Evolutionary conservation across 1,284 basidiomycete genomes (phyloP).

Genomic region (Pseudozyma sp.): DNA sequence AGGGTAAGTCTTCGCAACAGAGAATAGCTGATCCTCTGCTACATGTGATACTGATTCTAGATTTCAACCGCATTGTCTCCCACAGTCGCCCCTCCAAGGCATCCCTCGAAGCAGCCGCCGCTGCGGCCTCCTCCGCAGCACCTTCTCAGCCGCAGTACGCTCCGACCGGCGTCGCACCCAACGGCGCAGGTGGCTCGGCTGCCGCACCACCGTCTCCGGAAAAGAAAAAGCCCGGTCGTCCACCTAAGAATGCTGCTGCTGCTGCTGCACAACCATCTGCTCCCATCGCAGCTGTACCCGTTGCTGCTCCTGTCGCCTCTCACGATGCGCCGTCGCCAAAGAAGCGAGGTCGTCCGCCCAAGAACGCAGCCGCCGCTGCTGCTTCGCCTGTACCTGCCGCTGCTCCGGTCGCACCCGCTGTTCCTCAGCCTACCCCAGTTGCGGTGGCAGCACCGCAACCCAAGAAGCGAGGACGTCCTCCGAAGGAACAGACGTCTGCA

Average conservation of each 20-base stretch:
- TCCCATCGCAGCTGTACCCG: slow-evolving; percentile 6
- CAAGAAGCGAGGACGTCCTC: slow-evolving; percentile 35
- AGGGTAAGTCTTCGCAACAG: slow-evolving; percentile 22
- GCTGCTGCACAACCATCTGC: slow-evolving; percentile 13
- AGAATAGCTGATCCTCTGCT: background rate
- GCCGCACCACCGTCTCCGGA: slow-evolving; percentile 6
- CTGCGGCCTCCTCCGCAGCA: slow-evolving; percentile 9
- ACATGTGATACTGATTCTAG: background rate
- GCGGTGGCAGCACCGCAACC: slow-evolving; percentile 3
- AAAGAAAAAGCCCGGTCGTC: slow-evolving; percentile 35
- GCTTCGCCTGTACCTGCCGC: slow-evolving; percentile 6
- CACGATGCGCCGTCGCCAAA: slow-evolving; percentile 15
- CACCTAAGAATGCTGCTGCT: slow-evolving; percentile 19
- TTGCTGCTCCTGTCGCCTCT: slow-evolving; percentile 8
- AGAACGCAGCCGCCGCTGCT: slow-evolving; percentile 13
- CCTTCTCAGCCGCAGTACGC: slow-evolving; percentile 1
- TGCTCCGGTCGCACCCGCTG: slow-evolving; percentile 2
- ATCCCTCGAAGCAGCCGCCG: slow-evolving; percentile 14
- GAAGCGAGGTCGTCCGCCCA: slow-evolving; percentile 38
- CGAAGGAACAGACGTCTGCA: slow-evolving; percentile 8
- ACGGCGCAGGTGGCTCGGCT: slow-evolving; percentile 4
- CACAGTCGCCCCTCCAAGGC: slow-evolving; percentile 36
- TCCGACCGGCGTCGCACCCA: background rate
- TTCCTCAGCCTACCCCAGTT: slow-evolving; percentile 4
- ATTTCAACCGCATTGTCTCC: too few species aligned